A percentile compares a stretch with the other conserved stretches of the same genome.
Conservation (phyloP, 768 basidiomycete genomes). For the Tricholoma bakamatsutake region DNA sequence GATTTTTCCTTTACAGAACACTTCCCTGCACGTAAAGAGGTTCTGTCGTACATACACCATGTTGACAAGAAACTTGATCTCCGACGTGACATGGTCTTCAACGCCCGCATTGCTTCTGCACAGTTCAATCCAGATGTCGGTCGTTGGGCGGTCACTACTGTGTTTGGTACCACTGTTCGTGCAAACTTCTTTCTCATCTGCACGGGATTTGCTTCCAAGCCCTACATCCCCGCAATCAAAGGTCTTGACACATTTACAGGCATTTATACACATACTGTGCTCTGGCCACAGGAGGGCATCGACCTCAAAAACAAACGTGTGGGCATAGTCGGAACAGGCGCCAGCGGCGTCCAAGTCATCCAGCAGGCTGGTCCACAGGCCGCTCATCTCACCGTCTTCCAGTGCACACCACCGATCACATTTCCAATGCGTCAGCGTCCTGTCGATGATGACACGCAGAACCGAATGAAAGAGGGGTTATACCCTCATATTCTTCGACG, state of each 20-base stretch:
- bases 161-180: slow-evolving; percentile 11
- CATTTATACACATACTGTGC: slow-evolving; percentile 14
- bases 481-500: slow-evolving; percentile 15
- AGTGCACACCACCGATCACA: slow-evolving; percentile 19
- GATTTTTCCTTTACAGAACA: neutral
- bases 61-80: neutral
- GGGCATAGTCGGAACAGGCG: slow-evolving; percentile 22
- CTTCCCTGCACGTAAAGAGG: neutral
- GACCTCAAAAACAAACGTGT: slow-evolving; percentile 19
- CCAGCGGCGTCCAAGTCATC: slow-evolving; percentile 22
- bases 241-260: slow-evolving; percentile 22
- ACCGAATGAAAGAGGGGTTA: slow-evolving; percentile 11
- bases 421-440: slow-evolving; percentile 16
- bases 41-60: neutral
- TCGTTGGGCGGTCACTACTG: slow-evolving; percentile 18
- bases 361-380: slow-evolving; percentile 17
- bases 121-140: slow-evolving; percentile 12
- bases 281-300: slow-evolving; percentile 18
- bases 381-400: slow-evolving; percentile 20
- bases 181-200: slow-evolving; percentile 18
- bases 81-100: neutral
- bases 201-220: slow-evolving; percentile 19
- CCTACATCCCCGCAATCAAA: slow-evolving; percentile 13
- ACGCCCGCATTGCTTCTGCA: slow-evolving; percentile 18
- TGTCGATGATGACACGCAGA: slow-evolving; percentile 8